phyloP scores from a whole-genome alignment of 2,329 filamentous ascomycete species.

The Aspergillus neotritici region DNA sequence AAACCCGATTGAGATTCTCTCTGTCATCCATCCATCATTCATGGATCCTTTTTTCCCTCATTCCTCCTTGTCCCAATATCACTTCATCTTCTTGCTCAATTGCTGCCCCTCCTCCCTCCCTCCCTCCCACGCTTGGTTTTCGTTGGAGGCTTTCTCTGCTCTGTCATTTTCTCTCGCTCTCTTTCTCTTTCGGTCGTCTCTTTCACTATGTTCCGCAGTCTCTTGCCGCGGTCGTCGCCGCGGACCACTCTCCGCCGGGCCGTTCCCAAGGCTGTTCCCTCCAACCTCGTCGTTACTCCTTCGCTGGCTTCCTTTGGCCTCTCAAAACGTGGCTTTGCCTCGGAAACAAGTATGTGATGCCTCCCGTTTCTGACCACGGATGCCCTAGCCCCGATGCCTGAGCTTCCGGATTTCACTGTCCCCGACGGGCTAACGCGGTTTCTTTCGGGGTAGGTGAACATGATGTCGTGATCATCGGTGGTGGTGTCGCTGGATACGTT shows the following conservation, averaged over 20 bases:
- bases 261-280: conserved; percentile 32
- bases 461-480: conserved; percentile 95
- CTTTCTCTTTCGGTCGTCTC: conserved; percentile 7
- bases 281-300: conserved; percentile 32
- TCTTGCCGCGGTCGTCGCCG: conserved; percentile 46
- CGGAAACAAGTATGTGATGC: conserved; percentile 41
- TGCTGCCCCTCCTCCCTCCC: conserved; percentile 18
- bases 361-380: neutral
- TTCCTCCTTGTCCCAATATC: conserved; percentile 18
- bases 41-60: conserved; percentile 3
- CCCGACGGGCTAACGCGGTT: conserved; percentile 15
- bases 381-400: conserved; percentile 6
- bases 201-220: conserved; percentile 47
- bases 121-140: conserved; percentile 22
- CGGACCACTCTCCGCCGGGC: conserved; percentile 39
- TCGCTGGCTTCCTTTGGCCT: conserved; percentile 45
- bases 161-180: conserved; percentile 21
- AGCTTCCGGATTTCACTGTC: conserved; percentile 12
- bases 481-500: conserved; percentile 96
- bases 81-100: conserved; percentile 15
- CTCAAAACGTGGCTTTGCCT: conserved; percentile 53
- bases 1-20: neutral
- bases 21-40: neutral
- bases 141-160: conserved; percentile 22
- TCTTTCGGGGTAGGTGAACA: conserved; percentile 65